Conservation (phyloP, 2,329 filamentous ascomycete genomes). For the Ascochyta lentis region DNA sequence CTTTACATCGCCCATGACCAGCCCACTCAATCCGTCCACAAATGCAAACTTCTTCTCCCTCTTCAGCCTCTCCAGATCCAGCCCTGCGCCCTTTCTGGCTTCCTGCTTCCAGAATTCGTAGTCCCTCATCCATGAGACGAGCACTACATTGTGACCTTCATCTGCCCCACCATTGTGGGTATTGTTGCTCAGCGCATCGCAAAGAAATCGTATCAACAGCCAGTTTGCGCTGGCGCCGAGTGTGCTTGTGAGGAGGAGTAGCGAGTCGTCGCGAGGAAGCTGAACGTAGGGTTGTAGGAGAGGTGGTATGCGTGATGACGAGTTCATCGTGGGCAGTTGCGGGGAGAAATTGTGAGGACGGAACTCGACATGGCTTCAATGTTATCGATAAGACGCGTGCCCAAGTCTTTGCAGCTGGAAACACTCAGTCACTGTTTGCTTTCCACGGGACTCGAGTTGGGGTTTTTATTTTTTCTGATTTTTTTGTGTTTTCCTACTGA, state of each 20-base stretch:
- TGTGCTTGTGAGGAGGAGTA: slow-evolving; percentile 73
- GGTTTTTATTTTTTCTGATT: slow-evolving; percentile 15
- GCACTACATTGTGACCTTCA: slow-evolving; percentile 60
- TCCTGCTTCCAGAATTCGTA: slow-evolving; percentile 79
- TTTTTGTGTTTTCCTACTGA: slow-evolving; percentile 18
- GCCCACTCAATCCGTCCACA: slow-evolving; percentile 73
- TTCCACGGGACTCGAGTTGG: no score
- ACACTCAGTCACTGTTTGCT: background rate
- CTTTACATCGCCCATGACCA: slow-evolving; percentile 53
- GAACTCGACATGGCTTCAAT: background rate
- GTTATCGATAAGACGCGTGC: slow-evolving; percentile 12
- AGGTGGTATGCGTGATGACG: slow-evolving; percentile 63
- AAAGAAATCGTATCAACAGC: slow-evolving; percentile 61
- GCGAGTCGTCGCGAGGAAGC: slow-evolving; percentile 64
- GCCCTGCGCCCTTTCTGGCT: slow-evolving; percentile 70
- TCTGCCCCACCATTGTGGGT: slow-evolving; percentile 38
- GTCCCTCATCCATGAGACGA: slow-evolving; percentile 85
- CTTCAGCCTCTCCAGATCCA: slow-evolving; percentile 70
- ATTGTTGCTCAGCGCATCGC: slow-evolving; percentile 51
- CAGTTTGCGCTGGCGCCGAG: slow-evolving; percentile 61
- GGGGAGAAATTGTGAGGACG: slow-evolving; percentile 14
- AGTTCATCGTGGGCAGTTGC: slow-evolving; percentile 36
- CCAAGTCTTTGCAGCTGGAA: background rate
- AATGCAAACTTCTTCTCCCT: slow-evolving; percentile 70
- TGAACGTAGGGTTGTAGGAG: slow-evolving; percentile 69